Evolutionary conservation across 1,284 basidiomycete genomes (phyloP), one percentile per base, ranked within the genome.

Genomic region (Fomitopsis pinicola): DNA sequence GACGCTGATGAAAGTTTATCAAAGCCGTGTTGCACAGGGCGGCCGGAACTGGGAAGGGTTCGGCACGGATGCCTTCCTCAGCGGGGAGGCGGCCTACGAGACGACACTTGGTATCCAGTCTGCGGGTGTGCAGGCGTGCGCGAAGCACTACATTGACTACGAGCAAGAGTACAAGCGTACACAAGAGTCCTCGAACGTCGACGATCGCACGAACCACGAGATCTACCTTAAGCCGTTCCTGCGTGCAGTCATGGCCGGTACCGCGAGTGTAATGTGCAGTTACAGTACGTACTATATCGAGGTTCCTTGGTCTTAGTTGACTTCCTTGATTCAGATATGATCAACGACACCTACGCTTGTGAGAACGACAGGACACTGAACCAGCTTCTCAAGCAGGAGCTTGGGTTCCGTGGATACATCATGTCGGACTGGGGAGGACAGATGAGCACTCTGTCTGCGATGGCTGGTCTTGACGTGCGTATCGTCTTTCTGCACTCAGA

Each of bases 11-110:
- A 40, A 4, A 3, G 5, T 15, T 3, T 17, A 10, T 5, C 14
- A 15, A 14, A 68, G 67, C 26, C 83, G 89, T 59, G 72, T 84
- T 42, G 81, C 85, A 1, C 77, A 82, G 65, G 87, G 82, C 3
- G 93, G 93, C 0, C 78, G 93, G 10, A 93, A 92, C 73, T 95
- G 91, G 91, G 92, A 95, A 77, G 91, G 90, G 8, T 94, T 92
- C 64, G 88, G 91, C 53, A 87, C 81, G 17, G 88, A 91, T 70
- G 91, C 92, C 0, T 94, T 87, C 76, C 76, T 95, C 45, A 72
- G 82, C 55, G 88, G 90, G 17, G 89, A 89, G 72, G 82, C 84
- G 0, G 85, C 89, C 0, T 90, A 87, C 63, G 85, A 89, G 72
- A 92, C 89, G 2, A 82, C 94, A 62, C 72, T 87, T 26, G 92